Evolutionary conservation across 2,329 filamentous ascomycete species (phyloP).

Genomic region (Pyrenophora graminea): DNA sequence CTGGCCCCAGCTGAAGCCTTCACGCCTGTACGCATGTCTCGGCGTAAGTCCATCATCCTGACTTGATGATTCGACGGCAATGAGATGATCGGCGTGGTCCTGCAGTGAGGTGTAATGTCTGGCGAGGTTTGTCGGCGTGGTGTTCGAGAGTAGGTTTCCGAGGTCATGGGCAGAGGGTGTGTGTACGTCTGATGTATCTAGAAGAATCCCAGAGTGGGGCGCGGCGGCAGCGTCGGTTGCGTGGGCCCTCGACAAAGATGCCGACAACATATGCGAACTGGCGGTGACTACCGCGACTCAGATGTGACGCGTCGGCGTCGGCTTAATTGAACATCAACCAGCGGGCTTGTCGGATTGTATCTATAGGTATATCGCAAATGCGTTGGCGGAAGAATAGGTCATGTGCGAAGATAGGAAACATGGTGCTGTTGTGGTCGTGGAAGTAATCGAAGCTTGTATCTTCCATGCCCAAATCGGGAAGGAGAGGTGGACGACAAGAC

Average conservation of each 20-base stretch:
- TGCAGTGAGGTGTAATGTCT: conserved; percentile 32
- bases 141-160: not conserved
- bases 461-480: conserved; percentile 29
- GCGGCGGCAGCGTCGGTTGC: conserved; percentile 8
- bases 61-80: not conserved
- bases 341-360: not conserved
- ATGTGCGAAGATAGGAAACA: conserved; percentile 5
- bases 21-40: conserved; percentile 26
- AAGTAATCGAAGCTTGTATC: conserved; percentile 15
- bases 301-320: conserved; percentile 14
- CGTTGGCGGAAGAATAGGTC: conserved; percentile 4
- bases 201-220: conserved; percentile 4
- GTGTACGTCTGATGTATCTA: conserved; percentile 2
- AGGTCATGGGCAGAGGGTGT: conserved; percentile 9
- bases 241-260: conserved; percentile 5
- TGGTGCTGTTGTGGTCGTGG: conserved; percentile 17
- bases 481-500: conserved; percentile 31
- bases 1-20: conserved; percentile 32
- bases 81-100: conserved; percentile 31
- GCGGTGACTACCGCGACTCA: conserved; percentile 11
- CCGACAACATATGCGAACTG: conserved; percentile 21
- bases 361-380: conserved; percentile 6
- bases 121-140: conserved; percentile 9
- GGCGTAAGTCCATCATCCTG: conserved; percentile 17
- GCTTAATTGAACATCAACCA: conserved; percentile 18